phyloP scores from a whole-genome alignment of 345 rosid species.

The Melastoma malabathricum region DNA sequence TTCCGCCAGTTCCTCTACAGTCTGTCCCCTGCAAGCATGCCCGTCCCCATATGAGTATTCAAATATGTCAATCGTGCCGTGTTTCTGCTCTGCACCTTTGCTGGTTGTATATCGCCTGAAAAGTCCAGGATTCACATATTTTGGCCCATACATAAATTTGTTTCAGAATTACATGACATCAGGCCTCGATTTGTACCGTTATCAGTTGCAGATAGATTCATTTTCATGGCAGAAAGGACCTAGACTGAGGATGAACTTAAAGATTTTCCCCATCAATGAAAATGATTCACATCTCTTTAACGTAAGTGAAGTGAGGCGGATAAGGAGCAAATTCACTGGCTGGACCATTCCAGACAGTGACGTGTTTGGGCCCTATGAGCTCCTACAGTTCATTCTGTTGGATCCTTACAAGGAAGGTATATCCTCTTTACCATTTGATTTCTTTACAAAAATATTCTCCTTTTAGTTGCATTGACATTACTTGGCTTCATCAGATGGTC shows the following conservation, averaged over 20 bases:
- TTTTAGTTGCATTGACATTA: neutral
- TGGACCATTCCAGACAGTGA: slow-evolving; percentile 60
- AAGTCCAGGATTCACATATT: slow-evolving; percentile 80
- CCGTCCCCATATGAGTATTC: slow-evolving; percentile 56
- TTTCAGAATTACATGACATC: slow-evolving; percentile 42
- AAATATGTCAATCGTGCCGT: slow-evolving; percentile 22
- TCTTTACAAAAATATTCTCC: neutral
- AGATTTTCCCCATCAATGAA: slow-evolving; percentile 47
- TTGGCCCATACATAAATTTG: slow-evolving; percentile 24
- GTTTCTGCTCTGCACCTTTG: slow-evolving; percentile 80
- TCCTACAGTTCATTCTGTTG: slow-evolving; percentile 47
- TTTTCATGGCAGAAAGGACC: slow-evolving; percentile 63
- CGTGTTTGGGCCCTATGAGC: slow-evolving; percentile 86
- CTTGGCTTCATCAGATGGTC: neutral
- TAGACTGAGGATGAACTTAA: slow-evolving; percentile 58
- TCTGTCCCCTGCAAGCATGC: slow-evolving; percentile 40
- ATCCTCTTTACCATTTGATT: slow-evolving; percentile 14
- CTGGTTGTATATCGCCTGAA: slow-evolving; percentile 70
- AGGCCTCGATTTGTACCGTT: slow-evolving; percentile 35
- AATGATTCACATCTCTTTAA: slow-evolving; percentile 35
- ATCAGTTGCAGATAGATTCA: slow-evolving; percentile 42
- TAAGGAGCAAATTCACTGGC: slow-evolving; percentile 49
- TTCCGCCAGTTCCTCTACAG: slow-evolving; percentile 13
- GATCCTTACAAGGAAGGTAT: slow-evolving; percentile 51
- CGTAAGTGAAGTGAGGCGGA: slow-evolving; percentile 47